Conservation (phyloP, 164 flowering plant species). For the Cinnamomum micranthum region DNA sequence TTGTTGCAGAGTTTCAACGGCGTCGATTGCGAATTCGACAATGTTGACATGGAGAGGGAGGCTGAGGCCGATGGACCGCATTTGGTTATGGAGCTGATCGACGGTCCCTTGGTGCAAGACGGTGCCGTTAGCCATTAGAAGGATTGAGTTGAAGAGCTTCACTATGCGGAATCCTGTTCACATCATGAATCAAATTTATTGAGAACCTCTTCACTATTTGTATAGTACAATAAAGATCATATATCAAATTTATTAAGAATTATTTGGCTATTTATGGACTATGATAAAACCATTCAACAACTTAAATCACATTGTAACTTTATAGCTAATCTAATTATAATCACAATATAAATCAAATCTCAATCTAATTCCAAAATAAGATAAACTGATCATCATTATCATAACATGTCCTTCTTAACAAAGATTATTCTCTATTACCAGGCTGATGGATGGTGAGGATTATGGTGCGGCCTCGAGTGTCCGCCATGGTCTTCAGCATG, state of each 20-base stretch:
- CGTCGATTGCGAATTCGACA: constrained; percentile 85
- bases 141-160: constrained; percentile 64
- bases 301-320: too few species aligned
- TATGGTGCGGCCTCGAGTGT: constrained; percentile 64
- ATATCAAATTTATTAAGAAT: too few species aligned
- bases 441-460: constrained; percentile 92
- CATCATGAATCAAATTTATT: too few species aligned
- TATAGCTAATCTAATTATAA: too few species aligned
- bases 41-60: constrained; percentile 68
- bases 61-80: constrained; percentile 47
- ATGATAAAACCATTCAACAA: too few species aligned
- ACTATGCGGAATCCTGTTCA: constrained; percentile 50
- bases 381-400: too few species aligned
- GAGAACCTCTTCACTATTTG: too few species aligned
- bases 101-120: constrained; percentile 78
- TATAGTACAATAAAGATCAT: too few species aligned
- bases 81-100: constrained; percentile 46
- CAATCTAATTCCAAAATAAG: too few species aligned
- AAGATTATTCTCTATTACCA: constrained; percentile 20
- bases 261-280: too few species aligned
- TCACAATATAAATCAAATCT: too few species aligned
- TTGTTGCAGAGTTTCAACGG: constrained; percentile 51
- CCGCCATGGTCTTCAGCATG: constrained; percentile 88
- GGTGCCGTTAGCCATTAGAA: constrained; percentile 68
- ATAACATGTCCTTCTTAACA: too few species aligned